Percentiles rank a stretch among this genome's conserved stretches.
Conservation (phyloP, 179 eudicot species). For the Beta corolliflora region DNA sequence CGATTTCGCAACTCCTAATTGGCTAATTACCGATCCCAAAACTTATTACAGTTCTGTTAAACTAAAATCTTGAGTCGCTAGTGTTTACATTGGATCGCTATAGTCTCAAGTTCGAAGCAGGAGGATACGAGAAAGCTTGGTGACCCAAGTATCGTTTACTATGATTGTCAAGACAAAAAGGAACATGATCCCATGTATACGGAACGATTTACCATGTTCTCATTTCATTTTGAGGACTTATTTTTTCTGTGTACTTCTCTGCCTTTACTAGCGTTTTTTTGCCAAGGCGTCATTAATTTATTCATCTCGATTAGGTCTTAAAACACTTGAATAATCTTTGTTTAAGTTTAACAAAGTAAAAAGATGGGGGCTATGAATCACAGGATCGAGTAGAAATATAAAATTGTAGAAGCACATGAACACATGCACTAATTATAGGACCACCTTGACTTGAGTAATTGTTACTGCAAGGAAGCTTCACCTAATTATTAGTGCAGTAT, state of each 20-base stretch:
- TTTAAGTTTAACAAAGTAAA: background rate
- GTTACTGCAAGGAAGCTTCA: conserved; percentile 22
- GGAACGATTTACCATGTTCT: conserved; percentile 15
- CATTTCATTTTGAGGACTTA: background rate
- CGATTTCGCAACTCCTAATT: too few relatives aligned
- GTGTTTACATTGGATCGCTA: too few relatives aligned
- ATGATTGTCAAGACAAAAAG: conserved; percentile 15
- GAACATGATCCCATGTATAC: conserved; percentile 33
- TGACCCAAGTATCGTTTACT: background rate
- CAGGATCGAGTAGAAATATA: background rate
- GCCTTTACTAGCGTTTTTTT: background rate
- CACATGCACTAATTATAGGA: background rate
- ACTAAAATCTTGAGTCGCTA: too few relatives aligned
- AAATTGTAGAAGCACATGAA: background rate
- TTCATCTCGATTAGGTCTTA: background rate
- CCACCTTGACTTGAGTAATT: background rate
- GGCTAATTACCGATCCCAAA: too few relatives aligned
- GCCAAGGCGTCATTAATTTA: too few relatives aligned
- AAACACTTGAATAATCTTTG: background rate
- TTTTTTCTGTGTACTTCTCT: background rate
- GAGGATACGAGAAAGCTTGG: background rate
- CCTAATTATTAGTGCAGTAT: background rate
- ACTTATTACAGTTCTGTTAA: too few relatives aligned
- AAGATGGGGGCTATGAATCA: background rate
- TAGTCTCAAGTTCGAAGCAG: too few relatives aligned